Evolutionary conservation across 2,329 filamentous ascomycete species (phyloP), one percentile per base, ranked within the genome.

Genomic region (Uncinocarpus reesii): DNA sequence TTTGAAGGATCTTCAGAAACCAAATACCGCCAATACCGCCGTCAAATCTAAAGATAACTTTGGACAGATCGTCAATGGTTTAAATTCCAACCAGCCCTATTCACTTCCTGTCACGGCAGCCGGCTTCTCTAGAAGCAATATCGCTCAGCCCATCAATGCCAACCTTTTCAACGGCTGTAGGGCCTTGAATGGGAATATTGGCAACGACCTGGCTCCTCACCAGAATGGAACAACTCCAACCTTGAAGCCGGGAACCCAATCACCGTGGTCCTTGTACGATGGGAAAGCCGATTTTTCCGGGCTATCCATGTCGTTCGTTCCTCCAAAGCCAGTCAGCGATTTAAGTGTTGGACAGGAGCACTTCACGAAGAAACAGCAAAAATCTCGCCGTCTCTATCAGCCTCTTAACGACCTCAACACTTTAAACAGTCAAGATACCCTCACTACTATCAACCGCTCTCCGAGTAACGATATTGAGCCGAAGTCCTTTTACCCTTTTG

Each of bases 321-420:
- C 32, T 4, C 28, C 37, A 2, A 48, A 42, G 20, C 18, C 46
- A 21, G 7, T 18, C 13, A 13, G 21, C 3, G 38, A 36, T 31
- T 18, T 42, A 4, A 11, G 26, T 13, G 24, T 18, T 11, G 43
- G 42, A 29, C 46, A 44, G 15, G 50, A 41, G 21, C 42, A 49
- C 24, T n/a, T 40, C 4, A 52, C 36, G 35, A 49, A 47, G 21
- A 47, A 44, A n/a, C 23, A 41, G 2, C 50, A 52, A 15, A 44
- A 48, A 34, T 52, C 50, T 29, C 47, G 50, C 18, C 47, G 50
- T 23, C 47, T 52, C 31, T 52, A 52, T 23, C 50, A 50, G 16
- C 38, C 41, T 16, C 36, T 36, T 24, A 18, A 26, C n/a, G 38
- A 42, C 26, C 13, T 29, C 7, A 48, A 29, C 18, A 2, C 31